Evolutionary conservation across 805 yeast genomes (phyloP), one percentile per base, ranked within the genome.

Genomic region (Lachancea fermentati): DNA sequence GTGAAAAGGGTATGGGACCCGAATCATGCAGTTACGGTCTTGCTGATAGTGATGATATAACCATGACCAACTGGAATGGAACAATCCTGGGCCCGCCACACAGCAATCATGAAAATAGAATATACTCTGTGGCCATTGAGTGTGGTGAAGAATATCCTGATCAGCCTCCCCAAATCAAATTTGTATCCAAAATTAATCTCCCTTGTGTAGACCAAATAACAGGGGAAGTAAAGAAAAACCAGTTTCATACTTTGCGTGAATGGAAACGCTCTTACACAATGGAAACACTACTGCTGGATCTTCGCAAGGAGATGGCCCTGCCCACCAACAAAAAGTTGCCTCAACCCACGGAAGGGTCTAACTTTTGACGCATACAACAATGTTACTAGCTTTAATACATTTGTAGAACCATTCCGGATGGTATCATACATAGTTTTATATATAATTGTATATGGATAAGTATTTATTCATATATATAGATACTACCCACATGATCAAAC

Each of bases 1-100:
- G 98, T 36, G 99, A 93, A 60, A 93, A 93, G 63, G 99, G 98
- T 15, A 71, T 85, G 35, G 97, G 97, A 15, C 93, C 97, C 18
- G 97, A 93, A 63, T 85, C 95, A 12, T 89, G 96, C 61, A 91
- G 97, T 16, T 87, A 93, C 56, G 99, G 99, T 0, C 73, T 93
- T 34, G 79, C 86, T 17, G 91, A 86, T 54, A 79, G 83, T 47
- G 95, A 85, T 54, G 99, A 93, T 60, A 85, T 89, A 50, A 70
- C 88, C 37, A 86, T 93, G 95, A 84, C 95, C 8, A 66, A 82
- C 54, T 93, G 99, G 99, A 93, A 89, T 65, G 98, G 97, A 9
- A 93, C 99, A 25, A 91, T 93, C 38, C 69, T 93, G 49, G 99
- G 99, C 0, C 98, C 99, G 3, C 98, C 98, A 26, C 95, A 85